Evolutionary conservation across 495 filamentous ascomycete species (phyloP).

Genomic region (Xylaria venustula): DNA sequence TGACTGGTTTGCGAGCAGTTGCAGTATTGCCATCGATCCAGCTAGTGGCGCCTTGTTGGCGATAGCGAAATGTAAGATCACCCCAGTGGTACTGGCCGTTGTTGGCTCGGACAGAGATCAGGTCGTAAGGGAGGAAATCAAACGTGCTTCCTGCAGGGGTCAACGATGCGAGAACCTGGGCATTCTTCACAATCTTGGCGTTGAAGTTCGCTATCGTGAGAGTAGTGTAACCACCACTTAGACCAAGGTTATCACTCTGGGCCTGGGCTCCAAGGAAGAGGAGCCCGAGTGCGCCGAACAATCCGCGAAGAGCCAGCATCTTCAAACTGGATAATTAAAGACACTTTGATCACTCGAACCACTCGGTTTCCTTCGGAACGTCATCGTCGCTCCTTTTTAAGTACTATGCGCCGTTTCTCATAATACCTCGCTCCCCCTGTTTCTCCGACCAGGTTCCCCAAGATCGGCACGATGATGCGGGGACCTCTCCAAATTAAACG

Average conservation of each 20-base stretch:
- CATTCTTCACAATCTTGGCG: conserved; percentile 34
- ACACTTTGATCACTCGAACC: conserved; percentile 4
- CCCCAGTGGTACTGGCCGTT: conserved; percentile 53
- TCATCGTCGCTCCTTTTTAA: conserved; percentile 16
- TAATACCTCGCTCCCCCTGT: conserved; percentile 9
- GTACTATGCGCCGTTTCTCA: conserved; percentile 2
- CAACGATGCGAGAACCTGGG: conserved; percentile 43
- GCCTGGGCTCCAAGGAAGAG: conserved; percentile 34
- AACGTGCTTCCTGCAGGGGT: conserved; percentile 36
- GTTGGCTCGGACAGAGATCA: conserved; percentile 35
- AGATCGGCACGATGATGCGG: conserved; percentile 19
- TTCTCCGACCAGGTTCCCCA: conserved; percentile 19
- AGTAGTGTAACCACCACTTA: conserved; percentile 34
- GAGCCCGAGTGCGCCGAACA: conserved; percentile 32
- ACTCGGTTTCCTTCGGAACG: conserved; percentile 9
- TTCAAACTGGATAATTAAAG: neutral
- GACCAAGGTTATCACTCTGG: conserved; percentile 30
- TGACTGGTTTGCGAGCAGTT: conserved; percentile 31
- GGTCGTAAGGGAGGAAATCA: conserved; percentile 50
- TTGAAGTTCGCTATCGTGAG: conserved; percentile 40
- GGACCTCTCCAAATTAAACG: conserved; percentile 6
- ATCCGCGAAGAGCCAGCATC: conserved; percentile 17
- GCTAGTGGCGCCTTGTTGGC: conserved; percentile 21
- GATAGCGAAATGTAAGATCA: conserved; percentile 51
- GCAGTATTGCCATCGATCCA: conserved; percentile 43